Base-by-base conservation (phyloP, 306 rosid species). In the Sechiopsis laciniata region DNA sequence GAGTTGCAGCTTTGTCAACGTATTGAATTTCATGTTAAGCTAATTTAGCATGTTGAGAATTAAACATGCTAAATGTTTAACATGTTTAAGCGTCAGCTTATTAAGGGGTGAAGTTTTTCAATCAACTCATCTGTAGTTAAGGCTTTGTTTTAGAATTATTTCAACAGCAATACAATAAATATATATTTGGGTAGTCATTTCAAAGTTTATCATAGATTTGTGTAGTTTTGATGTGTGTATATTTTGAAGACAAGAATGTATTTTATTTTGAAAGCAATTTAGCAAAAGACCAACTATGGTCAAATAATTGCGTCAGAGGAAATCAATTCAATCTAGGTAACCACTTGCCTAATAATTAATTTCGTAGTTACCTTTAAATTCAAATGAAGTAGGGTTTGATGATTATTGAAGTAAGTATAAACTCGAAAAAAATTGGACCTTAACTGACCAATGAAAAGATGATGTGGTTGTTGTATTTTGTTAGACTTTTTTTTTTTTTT, bases 71-170 rank as follows among this genome's bases (percentile, higher is more conserved):
- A 8, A 42, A 9, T 42, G 48, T 8, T 8, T 42, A 42, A 42
- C 48, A 42, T 42, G 15, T 35, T 14, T 40, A 64, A 40, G 16
- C 71, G 1, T 17, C 52, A 64, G 17, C 53, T 64, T 10, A 17
- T 35, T 1, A n/a, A n/a, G n/a, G 50, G 50, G 48, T 29, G 52
- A 64, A 64, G 70, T 42, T 64, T 64, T 37, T 16, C 70, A 37
- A 64, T 64, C 51, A 64, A 3, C 10, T 17, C 70, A 2, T 16
- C 26, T 37, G 7, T 64, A 64, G 40, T 8, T 4, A 40, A 17
- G 24, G 71, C 71, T 5, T 40, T 9, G 52, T 64, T 64, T 64
- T 14, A n/a, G 70, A 64, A 37, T 64, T 64, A 64, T 64, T 64
- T 64, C 24, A 37, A 9, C 16, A 37, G 37, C 11, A 64, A 64